Percentiles rank a stretch among this genome's conserved stretches.
Conservation (phyloP, 2,329 filamentous ascomycete species). For the Diaporthe humulicola region DNA sequence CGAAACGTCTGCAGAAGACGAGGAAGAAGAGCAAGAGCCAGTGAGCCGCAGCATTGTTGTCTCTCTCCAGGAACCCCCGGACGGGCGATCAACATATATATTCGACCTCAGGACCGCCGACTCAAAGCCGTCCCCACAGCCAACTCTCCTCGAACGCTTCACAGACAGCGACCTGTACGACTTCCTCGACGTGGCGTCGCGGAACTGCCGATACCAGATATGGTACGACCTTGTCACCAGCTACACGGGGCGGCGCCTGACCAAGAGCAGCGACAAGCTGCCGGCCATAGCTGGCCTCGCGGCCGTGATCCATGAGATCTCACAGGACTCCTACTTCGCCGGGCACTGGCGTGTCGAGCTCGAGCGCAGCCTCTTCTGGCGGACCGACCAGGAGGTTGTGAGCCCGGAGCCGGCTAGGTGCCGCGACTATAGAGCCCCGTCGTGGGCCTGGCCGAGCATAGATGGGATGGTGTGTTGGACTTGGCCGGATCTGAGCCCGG, state of each 20-base stretch:
- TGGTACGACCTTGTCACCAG: conserved; percentile 5
- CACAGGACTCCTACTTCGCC: neutral
- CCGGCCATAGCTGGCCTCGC: conserved; percentile 9
- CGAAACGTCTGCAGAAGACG: neutral
- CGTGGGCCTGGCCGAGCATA: conserved; percentile 12
- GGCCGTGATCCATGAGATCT: neutral
- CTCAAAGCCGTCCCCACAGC: neutral
- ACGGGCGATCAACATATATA: conserved; percentile 1
- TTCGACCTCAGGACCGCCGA: neutral
- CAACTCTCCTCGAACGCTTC: neutral
- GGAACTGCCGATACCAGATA: neutral
- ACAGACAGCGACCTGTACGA: neutral
- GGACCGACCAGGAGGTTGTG: neutral
- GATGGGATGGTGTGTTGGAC: neutral
- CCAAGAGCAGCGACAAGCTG: conserved; percentile 13
- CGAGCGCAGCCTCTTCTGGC: conserved; percentile 23
- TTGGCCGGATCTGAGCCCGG: neutral
- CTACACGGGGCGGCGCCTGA: neutral
- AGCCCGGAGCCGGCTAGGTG: conserved; percentile 12
- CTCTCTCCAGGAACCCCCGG: neutral
- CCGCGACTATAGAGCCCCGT: conserved; percentile 1
- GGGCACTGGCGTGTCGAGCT: conserved; percentile 14
- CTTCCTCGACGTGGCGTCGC: conserved; percentile 1
- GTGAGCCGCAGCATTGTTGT: neutral
- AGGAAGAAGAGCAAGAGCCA: neutral